These are phyloP conservation scores for Colletotrichum sp. DNA, from an alignment of 2,329 filamentous ascomycete species.

Conservation along the genomic window DNA sequence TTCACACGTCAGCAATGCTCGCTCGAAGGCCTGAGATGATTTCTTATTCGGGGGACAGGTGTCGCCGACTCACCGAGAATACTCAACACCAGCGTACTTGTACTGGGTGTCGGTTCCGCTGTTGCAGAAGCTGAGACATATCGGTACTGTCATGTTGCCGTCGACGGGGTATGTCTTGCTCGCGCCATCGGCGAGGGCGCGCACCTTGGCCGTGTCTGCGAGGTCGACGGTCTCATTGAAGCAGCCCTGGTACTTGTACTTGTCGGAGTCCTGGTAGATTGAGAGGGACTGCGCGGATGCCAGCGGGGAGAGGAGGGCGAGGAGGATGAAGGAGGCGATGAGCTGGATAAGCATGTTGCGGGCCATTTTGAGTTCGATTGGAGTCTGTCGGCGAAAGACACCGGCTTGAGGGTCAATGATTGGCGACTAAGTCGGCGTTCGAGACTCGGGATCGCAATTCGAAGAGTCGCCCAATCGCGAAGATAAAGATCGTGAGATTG, in stretches of 20 bases:
- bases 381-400: not conserved
- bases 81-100: conserved; percentile 61
- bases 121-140: conserved; percentile 58
- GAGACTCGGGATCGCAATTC: not conserved
- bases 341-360: not conserved
- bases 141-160: conserved; percentile 55
- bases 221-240: conserved; percentile 61
- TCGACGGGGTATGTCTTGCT: conserved; percentile 38
- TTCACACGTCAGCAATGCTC: not conserved
- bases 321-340: conserved; percentile 16
- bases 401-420: not conserved
- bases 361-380: not conserved
- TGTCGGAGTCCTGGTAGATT: conserved; percentile 38
- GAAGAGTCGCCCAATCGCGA: not conserved
- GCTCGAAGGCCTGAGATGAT: not conserved
- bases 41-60: not conserved
- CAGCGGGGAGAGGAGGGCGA: conserved; percentile 16
- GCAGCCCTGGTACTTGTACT: conserved; percentile 61
- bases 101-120: conserved; percentile 39
- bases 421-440: not conserved
- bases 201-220: conserved; percentile 40
- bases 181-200: conserved; percentile 49
- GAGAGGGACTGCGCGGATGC: conserved; percentile 24
- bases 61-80: conserved; percentile 41
- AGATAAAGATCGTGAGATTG: not conserved